Base-by-base conservation (phyloP, 345 rosid genomes). In the Eucalyptus marginata region DNA sequence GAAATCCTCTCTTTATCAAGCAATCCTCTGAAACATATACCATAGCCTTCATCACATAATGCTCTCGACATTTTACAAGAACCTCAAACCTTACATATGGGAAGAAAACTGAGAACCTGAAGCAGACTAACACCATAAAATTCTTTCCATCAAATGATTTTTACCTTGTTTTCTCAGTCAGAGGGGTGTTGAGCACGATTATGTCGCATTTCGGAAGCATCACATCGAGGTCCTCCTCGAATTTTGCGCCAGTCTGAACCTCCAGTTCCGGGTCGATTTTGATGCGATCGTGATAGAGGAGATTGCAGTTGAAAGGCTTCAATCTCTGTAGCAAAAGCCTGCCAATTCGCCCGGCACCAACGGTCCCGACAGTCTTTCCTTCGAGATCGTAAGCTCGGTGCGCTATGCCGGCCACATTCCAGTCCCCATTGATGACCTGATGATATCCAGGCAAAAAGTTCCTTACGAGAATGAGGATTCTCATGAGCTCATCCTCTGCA, bases 401-500 rank as follows among this genome's bases (percentile, higher is more conserved):
- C 8, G 99, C 94, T 85, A 97, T 92, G 44, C 92, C 95, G 0
- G 98, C 99, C 25, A 97, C 98, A 88, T 97, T 95, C 99, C 99
- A 97, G 29, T 95, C 99, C 15, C 99, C 98, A 47, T 87, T 93
- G 79, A 95, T 87, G 88, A 96, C 96, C 87, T 97, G 99, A 83
- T 95, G 95, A 86, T 96, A 64, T 86, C 99, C 98, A 79, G 99
- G 96, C 29, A 97, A 24, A 88, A 97, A 97, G 89, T 97, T 97
- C 13, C 97, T 92, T 88, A 96, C 93, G 22, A 97, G 97, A 90
- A 97, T 95, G 46, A 97, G 93, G 90, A 97, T 94, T 90, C 99
- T 95, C 99, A 97, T 97, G 62, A 97, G 97, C 91, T 97, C 99
- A 8, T 97, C 98, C 92, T 97, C 99, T 10, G 99, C 99, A 88